A percentile compares a stretch with the other conserved stretches of the same genome.
These are phyloP conservation scores for Cryptococcus wingfieldii DNA, from an alignment of 1,284 basidiomycete genomes.

Conservation along the genomic window DNA sequence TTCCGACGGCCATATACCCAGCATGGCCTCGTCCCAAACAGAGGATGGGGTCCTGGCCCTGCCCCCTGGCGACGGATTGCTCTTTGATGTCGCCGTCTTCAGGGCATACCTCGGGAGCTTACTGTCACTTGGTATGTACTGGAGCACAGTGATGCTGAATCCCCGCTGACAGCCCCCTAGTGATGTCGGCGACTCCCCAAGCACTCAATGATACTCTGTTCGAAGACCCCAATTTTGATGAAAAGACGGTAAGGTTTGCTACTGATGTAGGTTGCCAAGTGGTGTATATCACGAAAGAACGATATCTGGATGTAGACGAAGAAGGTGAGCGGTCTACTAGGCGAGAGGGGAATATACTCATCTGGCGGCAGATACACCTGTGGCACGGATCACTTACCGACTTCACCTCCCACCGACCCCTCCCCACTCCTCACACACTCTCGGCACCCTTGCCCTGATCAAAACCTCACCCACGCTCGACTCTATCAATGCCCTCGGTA, in stretches of 20 bases:
- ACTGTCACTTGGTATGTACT: conserved; percentile 32
- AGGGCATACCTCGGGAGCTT: conserved; percentile 36
- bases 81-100: conserved; percentile 45
- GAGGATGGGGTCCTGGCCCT: conserved; percentile 27
- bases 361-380: conserved; percentile 20
- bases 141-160: neutral
- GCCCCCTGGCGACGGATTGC: conserved; percentile 14
- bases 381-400: conserved; percentile 35
- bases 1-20: neutral
- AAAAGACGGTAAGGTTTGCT: conserved; percentile 44
- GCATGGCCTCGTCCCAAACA: conserved; percentile 16
- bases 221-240: conserved; percentile 42
- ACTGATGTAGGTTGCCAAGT: conserved; percentile 43
- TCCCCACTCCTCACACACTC: conserved; percentile 65
- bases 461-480: conserved; percentile 84
- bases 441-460: conserved; percentile 88
- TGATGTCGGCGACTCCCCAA: conserved; percentile 42
- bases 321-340: conserved; percentile 23
- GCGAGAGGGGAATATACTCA: neutral
- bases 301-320: conserved; percentile 34
- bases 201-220: conserved; percentile 44
- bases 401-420: conserved; percentile 47
- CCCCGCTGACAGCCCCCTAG: conserved; percentile 11
- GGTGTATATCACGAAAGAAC: conserved; percentile 44
- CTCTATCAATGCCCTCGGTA: conserved; percentile 67